These are phyloP conservation scores for Colletotrichum theobromicola DNA, from an alignment of 2,329 filamentous ascomycete genomes.

Conservation along the genomic window DNA sequence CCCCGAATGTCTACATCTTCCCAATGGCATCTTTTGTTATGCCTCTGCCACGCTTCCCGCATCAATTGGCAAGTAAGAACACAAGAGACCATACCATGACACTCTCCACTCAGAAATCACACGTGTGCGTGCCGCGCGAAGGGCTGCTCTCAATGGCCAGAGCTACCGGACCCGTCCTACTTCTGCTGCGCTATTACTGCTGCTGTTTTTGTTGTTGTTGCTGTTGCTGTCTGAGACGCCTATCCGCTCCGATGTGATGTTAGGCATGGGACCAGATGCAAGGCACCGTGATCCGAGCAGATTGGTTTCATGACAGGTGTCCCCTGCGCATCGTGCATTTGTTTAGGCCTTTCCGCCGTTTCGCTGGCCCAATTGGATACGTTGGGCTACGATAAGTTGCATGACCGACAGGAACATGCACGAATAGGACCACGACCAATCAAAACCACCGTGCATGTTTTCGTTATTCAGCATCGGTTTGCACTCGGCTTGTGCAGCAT, in stretches of 20 bases:
- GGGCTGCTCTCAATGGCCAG: not conserved
- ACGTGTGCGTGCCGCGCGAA: not conserved
- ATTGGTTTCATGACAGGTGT: constrained; percentile 7
- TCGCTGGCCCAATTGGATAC: not conserved
- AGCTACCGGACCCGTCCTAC: not conserved
- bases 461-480: not conserved
- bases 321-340: constrained; percentile 10
- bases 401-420: not conserved
- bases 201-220: not conserved
- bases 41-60: not conserved
- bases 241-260: not conserved
- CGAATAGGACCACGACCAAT: not conserved
- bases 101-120: not conserved
- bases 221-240: not conserved
- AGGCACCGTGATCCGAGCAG: not conserved
- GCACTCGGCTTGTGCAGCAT: not conserved
- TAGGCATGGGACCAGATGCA: not conserved
- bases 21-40: not conserved
- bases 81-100: not conserved
- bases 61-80: not conserved
- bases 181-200: not conserved
- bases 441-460: not conserved
- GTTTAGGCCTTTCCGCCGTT: constrained; percentile 5
- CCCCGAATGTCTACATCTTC: not conserved
- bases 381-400: not conserved